Evolutionary conservation across 2,329 filamentous ascomycete species (phyloP), one percentile per base, ranked within the genome.

Genomic region (Sporothrix sp.): DNA sequence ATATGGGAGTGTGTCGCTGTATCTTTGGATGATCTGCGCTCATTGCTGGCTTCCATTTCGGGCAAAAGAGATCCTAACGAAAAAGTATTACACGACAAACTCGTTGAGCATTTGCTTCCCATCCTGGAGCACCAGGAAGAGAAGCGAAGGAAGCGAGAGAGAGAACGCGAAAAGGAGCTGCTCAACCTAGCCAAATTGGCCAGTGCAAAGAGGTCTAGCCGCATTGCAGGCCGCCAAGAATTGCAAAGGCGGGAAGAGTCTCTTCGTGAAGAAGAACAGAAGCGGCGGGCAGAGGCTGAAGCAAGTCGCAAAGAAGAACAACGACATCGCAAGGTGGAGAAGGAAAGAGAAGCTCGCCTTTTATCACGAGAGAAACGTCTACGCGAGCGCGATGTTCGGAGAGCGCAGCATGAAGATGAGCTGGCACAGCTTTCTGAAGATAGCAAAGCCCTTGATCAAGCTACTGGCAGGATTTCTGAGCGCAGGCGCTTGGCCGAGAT

Each of bases 1-100:
- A 86, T 78, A 54, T 98, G 93, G 91, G 89, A 96, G 64, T 96
- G 90, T 61, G 62, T 98, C 37, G 93, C 89, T 35, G 78, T 95
- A 49, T 87, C 84, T 1, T 69, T 95, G 18, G 72, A 82, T 16
- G 87, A 98, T 48, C 87, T 95, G 56, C 79, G 78, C 48, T 66
- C 71, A 1, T 84, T 96, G 53, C 65, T 96, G 49, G 72, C 78
- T 6, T 78, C 75, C 0, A 79, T 97, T 33, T 77, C 78, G 39
- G 88, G 84, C 59, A 87, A 82, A 30, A 84, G 83, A 51, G 87
- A 97, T 63, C 74, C 81, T 5, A 91, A 97, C 60, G 91, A 97
- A 66, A 91, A 88, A 65, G 71, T 82, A 7, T 66, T 98, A 13
- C 77, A 82, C 54, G 75, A 80, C 50, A 79, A 84, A 46, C 73